phyloP scores from a whole-genome alignment of 306 rosid species.

The Macrotyloma uniflorum region DNA sequence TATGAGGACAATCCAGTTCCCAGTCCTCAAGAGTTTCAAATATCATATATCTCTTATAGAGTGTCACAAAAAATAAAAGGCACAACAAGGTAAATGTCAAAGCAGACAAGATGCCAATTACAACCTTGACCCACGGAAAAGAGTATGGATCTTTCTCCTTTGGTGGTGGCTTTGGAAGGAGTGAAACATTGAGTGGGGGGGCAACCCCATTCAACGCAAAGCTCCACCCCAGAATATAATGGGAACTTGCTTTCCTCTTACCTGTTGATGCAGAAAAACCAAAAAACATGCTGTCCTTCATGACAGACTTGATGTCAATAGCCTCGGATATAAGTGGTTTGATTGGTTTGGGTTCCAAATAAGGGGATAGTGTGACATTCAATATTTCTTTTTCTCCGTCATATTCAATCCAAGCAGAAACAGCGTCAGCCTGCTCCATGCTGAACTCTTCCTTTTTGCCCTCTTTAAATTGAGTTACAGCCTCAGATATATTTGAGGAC shows the following conservation, averaged over 20 bases:
- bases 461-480: not conserved
- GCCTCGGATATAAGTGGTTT: not conserved
- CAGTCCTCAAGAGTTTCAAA: constrained; percentile 29
- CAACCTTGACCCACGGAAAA: constrained; percentile 15
- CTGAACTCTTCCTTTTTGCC: not conserved
- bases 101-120: not conserved
- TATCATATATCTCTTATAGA: not conserved
- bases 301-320: not conserved
- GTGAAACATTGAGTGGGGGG: not conserved
- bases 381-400: not conserved
- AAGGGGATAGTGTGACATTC: constrained; percentile 11
- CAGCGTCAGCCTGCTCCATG: constrained; percentile 4
- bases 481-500: not conserved
- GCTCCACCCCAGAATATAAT: constrained; percentile 26
- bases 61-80: not conserved
- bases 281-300: constrained; percentile 10
- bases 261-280: constrained; percentile 36
- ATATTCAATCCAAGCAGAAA: constrained; percentile 30
- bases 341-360: not conserved
- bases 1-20: constrained; percentile 23
- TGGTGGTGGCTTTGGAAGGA: constrained; percentile 29
- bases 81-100: constrained; percentile 7
- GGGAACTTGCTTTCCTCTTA: constrained; percentile 14
- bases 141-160: not conserved
- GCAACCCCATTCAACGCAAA: constrained; percentile 21